Evolutionary conservation across 2,329 filamentous ascomycete species (phyloP).

Genomic region (Aspergillus viridinutans): DNA sequence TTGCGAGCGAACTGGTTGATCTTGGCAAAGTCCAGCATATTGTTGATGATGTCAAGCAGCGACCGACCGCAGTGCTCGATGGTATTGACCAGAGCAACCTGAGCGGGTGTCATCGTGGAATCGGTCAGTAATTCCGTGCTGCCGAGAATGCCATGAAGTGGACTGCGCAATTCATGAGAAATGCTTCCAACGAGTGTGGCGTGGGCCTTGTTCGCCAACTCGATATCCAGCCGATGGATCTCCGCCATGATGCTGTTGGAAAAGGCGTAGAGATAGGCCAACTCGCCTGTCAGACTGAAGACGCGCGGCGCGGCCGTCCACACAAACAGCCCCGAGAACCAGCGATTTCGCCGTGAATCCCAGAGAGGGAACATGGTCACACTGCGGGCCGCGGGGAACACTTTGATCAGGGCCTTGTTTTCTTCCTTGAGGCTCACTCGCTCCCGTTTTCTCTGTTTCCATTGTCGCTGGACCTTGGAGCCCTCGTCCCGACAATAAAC

Average conservation of each 20-base stretch:
- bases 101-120: conserved; percentile 22
- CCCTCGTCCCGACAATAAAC: not conserved
- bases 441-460: conserved; percentile 11
- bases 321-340: conserved; percentile 26
- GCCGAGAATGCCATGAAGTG: conserved; percentile 35
- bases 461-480: not conserved
- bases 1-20: conserved; percentile 19
- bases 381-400: conserved; percentile 22
- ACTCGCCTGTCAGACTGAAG: conserved; percentile 23
- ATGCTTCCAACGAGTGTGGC: conserved; percentile 31
- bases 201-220: conserved; percentile 30
- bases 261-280: conserved; percentile 28
- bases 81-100: conserved; percentile 30
- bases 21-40: conserved; percentile 31
- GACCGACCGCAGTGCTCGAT: conserved; percentile 40
- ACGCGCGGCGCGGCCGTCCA: conserved; percentile 28
- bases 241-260: conserved; percentile 34
- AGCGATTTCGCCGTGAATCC: conserved; percentile 27
- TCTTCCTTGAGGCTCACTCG: conserved; percentile 13
- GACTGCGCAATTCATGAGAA: conserved; percentile 33
- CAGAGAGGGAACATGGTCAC: conserved; percentile 30
- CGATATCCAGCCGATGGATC: conserved; percentile 25
- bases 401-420: conserved; percentile 17
- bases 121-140: conserved; percentile 31
- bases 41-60: conserved; percentile 40